Percentiles rank a stretch among this genome's conserved stretches.
phyloP scores from a whole-genome alignment of 305 asterid species.

The Fraxinus nigra region DNA sequence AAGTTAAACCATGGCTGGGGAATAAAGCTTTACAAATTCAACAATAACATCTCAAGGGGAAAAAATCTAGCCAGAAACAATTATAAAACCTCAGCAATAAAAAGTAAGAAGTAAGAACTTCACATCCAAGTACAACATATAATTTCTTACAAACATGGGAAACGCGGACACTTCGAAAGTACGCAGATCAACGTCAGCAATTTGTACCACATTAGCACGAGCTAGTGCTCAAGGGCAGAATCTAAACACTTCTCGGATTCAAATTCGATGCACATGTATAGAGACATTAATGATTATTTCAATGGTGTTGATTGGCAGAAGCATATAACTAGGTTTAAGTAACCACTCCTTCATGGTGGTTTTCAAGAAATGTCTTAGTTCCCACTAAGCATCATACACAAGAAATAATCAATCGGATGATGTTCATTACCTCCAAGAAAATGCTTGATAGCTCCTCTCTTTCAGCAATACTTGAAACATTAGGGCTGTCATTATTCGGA shows the following conservation, averaged over 20 bases:
- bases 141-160: background rate
- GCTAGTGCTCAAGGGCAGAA: background rate
- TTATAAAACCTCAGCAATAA: background rate
- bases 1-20: conserved; percentile 10
- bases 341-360: background rate
- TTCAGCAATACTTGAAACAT: conserved; percentile 66
- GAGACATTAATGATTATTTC: background rate
- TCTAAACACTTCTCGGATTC: background rate
- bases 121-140: conserved; percentile 1
- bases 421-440: conserved; percentile 74
- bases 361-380: background rate
- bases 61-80: background rate
- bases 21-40: background rate
- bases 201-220: background rate
- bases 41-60: background rate
- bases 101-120: background rate
- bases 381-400: background rate
- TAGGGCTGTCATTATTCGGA: conserved; percentile 52
- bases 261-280: background rate
- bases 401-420: background rate
- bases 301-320: background rate
- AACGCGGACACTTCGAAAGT: background rate
- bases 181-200: background rate
- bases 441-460: conserved; percentile 94
- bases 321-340: background rate